A percentile compares a stretch with the other conserved stretches of the same genome.
Conservation (phyloP, 1,139 yeast species). For the Pichia sp. region DNA sequence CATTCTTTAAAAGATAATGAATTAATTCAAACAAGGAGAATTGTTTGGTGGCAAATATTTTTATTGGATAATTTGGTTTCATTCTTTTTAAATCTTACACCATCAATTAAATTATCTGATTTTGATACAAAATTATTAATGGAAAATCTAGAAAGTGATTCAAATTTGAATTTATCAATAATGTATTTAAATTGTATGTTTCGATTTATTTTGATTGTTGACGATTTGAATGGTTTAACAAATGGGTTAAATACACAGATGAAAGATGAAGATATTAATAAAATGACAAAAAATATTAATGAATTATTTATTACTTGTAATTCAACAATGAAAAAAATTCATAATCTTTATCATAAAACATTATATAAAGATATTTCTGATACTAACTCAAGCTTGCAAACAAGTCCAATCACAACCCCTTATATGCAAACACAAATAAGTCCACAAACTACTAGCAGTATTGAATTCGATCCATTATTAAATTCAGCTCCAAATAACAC, state of each 20-base stretch:
- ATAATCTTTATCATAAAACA: slow-evolving; percentile 14
- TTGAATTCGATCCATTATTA: neutral
- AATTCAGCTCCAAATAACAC: neutral
- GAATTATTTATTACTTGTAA: slow-evolving; percentile 46
- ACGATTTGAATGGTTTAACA: slow-evolving; percentile 41
- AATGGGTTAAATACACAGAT: slow-evolving; percentile 27
- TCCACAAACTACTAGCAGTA: neutral
- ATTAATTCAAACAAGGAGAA: slow-evolving; percentile 45
- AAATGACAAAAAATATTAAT: slow-evolving; percentile 42
- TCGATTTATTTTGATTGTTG: slow-evolving; percentile 45
- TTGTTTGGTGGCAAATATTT: slow-evolving; percentile 63
- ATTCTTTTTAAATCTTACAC: slow-evolving; percentile 51
- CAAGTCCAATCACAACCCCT: neutral
- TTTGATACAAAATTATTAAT: slow-evolving; percentile 50
- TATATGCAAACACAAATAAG: neutral
- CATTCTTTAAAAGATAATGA: slow-evolving; percentile 44
- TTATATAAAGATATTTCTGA: slow-evolving; percentile 11
- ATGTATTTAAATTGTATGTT: slow-evolving; percentile 35
- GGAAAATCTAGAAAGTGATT: slow-evolving; percentile 20
- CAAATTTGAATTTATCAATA: slow-evolving; percentile 44
- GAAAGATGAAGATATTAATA: slow-evolving; percentile 36
- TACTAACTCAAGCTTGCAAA: neutral
- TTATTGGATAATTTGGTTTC: slow-evolving; percentile 54
- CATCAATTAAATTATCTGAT: slow-evolving; percentile 48
- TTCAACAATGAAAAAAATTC: slow-evolving; percentile 33